phyloP scores from a whole-genome alignment of 768 basidiomycete genomes.

The Suillus paluster region DNA sequence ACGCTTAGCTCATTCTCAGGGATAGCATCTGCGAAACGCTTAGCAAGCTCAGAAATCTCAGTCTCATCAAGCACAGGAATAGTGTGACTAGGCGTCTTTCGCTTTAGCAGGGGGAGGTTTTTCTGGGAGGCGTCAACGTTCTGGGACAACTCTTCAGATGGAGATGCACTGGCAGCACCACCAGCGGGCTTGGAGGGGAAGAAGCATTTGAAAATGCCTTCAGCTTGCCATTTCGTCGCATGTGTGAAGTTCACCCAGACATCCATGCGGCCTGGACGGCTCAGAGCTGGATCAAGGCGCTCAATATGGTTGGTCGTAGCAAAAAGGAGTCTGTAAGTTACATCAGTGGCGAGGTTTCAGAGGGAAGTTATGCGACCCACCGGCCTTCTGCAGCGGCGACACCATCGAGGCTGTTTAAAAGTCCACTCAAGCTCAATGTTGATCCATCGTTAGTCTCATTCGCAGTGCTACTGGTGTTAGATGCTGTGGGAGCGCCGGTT shows the following conservation, averaged over 20 bases:
- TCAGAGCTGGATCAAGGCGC: constrained; percentile 86
- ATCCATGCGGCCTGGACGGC: constrained; percentile 89
- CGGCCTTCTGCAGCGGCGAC: constrained; percentile 87
- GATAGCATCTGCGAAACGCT: constrained; percentile 80
- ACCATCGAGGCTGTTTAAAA: constrained; percentile 85
- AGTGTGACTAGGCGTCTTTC: constrained; percentile 58
- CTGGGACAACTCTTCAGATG: constrained; percentile 19
- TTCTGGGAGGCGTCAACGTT: constrained; percentile 58
- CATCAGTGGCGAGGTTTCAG: constrained; percentile 78
- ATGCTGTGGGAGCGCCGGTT: constrained; percentile 68
- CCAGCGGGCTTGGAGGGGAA: constrained; percentile 65
- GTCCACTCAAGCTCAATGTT: constrained; percentile 82
- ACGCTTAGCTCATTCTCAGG: constrained; percentile 90
- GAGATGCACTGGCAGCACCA: constrained; percentile 10
- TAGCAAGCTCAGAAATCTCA: constrained; percentile 79
- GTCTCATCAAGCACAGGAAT: constrained; percentile 75
- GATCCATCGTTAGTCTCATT: constrained; percentile 71
- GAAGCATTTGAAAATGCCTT: constrained; percentile 93
- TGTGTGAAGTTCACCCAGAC: constrained; percentile 92
- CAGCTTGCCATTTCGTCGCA: constrained; percentile 91
- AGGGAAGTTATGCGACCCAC: constrained; percentile 46
- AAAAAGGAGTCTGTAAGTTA: constrained; percentile 71
- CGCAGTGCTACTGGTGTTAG: constrained; percentile 41
- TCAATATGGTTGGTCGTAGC: constrained; percentile 96
- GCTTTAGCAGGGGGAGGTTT: constrained; percentile 70